Base-by-base conservation (phyloP, 495 filamentous ascomycete genomes). In the Rhypophila decipiens region DNA sequence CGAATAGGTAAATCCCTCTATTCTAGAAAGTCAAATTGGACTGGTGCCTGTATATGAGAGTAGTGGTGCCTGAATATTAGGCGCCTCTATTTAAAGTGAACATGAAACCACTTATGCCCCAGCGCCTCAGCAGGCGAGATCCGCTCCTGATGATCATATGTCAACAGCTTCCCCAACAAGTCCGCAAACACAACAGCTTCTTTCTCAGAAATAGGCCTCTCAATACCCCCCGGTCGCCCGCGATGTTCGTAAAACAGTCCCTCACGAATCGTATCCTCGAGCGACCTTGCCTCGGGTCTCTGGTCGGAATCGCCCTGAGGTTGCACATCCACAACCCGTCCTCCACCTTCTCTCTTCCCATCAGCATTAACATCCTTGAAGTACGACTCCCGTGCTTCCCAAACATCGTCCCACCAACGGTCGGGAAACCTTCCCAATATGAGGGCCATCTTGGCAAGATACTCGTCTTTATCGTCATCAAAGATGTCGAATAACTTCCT, bases 321-420 rank as follows among this genome's bases (percentile, higher is more conserved):
- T n/a, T n/a, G n/a, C n/a, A n/a, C n/a, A n/a, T n/a, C n/a, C n/a
- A n/a, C n/a, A n/a, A n/a, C n/a, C n/a, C n/a, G n/a, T n/a, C n/a
- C n/a, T n/a, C n/a, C n/a, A n/a, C n/a, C n/a, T n/a, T n/a, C n/a
- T n/a, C n/a, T n/a, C n/a, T n/a, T n/a, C n/a, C n/a, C n/a, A n/a
- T n/a, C n/a, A n/a, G n/a, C n/a, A n/a, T n/a, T n/a, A n/a, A n/a
- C n/a, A n/a, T n/a, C n/a, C n/a, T n/a, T n/a, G n/a, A n/a, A n/a
- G n/a, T n/a, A n/a, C n/a, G n/a, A n/a, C n/a, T n/a, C n/a, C n/a
- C n/a, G n/a, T n/a, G n/a, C n/a, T n/a, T n/a, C n/a, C n/a, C n/a
- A n/a, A n/a, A n/a, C n/a, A n/a, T n/a, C n/a, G 3, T 46, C 50
- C 62, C 52, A 65, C 60, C 55, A 64, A 7, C 42, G 63, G 18